Evolutionary conservation across 2,329 filamentous ascomycete species (phyloP).

Genomic region (Lachnellula cervina): DNA sequence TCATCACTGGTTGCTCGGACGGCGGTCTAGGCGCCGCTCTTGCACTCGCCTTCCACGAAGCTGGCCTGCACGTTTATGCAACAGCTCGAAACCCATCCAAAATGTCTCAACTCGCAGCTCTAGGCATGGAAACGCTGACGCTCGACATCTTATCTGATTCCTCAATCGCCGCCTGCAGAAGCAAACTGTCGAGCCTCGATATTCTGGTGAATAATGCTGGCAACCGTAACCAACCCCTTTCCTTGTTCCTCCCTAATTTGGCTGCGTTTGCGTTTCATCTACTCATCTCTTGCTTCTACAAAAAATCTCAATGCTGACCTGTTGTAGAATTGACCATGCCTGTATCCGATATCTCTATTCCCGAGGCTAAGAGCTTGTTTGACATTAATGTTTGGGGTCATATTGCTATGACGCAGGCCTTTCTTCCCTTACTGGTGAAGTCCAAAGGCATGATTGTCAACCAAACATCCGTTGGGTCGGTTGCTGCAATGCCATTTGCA

Average conservation of each 20-base stretch:
- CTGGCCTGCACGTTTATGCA: slow-evolving; percentile 36
- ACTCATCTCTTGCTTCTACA: too few species aligned
- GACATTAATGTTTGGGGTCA: slow-evolving; percentile 28
- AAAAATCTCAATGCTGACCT: too few species aligned
- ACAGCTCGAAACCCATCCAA: slow-evolving; percentile 37
- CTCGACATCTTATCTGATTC: slow-evolving; percentile 36
- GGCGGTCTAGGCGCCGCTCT: slow-evolving; percentile 39
- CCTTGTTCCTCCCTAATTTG: too few species aligned
- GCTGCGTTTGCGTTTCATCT: too few species aligned
- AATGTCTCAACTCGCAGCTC: slow-evolving; percentile 23
- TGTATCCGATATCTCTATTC: slow-evolving; percentile 28
- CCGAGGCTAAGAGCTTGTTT: slow-evolving; percentile 24
- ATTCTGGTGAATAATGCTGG: background rate
- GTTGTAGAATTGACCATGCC: slow-evolving; percentile 22
- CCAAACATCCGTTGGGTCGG: slow-evolving; percentile 25
- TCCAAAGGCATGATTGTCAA: slow-evolving; percentile 37
- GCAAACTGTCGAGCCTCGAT: slow-evolving; percentile 26
- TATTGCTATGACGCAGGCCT: slow-evolving; percentile 25
- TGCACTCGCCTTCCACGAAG: slow-evolving; percentile 34
- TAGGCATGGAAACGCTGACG: slow-evolving; percentile 31
- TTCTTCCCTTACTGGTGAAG: slow-evolving; percentile 14
- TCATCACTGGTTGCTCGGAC: slow-evolving; percentile 38
- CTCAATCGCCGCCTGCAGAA: slow-evolving; percentile 32
- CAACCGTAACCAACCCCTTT: too few species aligned
- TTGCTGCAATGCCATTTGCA: background rate